Evolutionary conservation across 2,329 filamentous ascomycete species (phyloP), one percentile per base, ranked within the genome.

Genomic region (Clonostachys chloroleuca): DNA sequence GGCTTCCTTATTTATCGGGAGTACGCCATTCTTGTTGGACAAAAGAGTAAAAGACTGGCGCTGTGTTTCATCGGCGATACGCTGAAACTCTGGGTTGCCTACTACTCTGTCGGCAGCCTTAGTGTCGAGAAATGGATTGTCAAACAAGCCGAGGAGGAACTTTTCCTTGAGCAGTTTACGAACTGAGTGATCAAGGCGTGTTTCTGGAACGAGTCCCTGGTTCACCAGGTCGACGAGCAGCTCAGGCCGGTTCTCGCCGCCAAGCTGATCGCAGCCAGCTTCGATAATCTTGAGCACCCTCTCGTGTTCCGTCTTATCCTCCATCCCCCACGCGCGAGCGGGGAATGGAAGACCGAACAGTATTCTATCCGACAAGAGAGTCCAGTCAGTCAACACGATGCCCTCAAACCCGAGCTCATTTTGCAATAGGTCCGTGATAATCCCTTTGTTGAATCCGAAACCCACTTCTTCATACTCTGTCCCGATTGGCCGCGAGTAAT

Each of bases 311-410:
- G 55, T 69, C 2, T 74, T 57, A 44, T 68, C 56, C 51, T 79
- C 74, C 1, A 72, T 64, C 2, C 75, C 76, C 74, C 76, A 80
- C 4, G 71, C 71, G 12, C 73, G 66, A 0, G 73, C 72, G 0
- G 69, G 70, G 66, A 74, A 69, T 34, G 69, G 59, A 52, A 75
- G 67, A 2, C 71, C 73, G 0, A 52, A 30, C 33, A 76, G 69
- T 2, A 58, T 49, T 1, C 56, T 54, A 42, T 76, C 71, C 1
- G 75, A 78, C 18, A 79, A 64, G 5, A 80, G 62, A 1, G 74
- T 73, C 76, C 76, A 79, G 49, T 79, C 76, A 0, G 70, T 75
- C 3, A 70, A 63, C 0, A 79, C 66, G n/a, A 78, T 74, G 3
- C 75, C 76, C 0, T 75, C 54, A 47, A 76, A 80, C 3, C 74